Evolutionary conservation across 202 grass and related monocot genomes (phyloP).

Genomic region (Schoenoplectus triqueter): DNA sequence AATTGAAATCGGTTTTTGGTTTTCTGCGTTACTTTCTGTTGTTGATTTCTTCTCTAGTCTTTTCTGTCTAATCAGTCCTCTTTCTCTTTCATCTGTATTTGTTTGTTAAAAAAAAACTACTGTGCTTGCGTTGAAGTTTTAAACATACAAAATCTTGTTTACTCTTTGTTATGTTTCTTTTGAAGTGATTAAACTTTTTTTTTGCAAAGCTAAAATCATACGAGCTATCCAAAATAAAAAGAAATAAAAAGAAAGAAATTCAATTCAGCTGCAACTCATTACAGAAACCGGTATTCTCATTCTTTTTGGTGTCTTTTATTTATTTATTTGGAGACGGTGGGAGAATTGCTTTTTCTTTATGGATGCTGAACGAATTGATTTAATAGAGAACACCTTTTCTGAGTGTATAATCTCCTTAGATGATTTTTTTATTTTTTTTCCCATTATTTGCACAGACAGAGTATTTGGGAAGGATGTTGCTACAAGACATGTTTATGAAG

Average conservation of each 20-base stretch:
- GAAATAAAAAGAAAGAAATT: no score
- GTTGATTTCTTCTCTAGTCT: not conserved
- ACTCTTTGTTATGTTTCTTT: constrained; percentile 1
- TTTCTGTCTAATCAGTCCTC: not conserved
- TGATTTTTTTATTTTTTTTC: not conserved
- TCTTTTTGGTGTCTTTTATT: not conserved
- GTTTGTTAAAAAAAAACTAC: not conserved
- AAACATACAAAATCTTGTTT: not conserved
- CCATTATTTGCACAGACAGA: constrained; percentile 54
- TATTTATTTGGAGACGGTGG: not conserved
- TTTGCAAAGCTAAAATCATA: not conserved
- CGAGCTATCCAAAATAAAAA: not conserved
- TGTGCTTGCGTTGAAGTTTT: not conserved
- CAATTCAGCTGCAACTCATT: not conserved
- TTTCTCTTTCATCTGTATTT: not conserved
- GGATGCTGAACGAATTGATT: not conserved
- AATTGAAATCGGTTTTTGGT: not conserved
- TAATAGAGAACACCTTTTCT: not conserved
- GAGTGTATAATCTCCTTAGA: not conserved
- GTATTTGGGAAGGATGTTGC: constrained; percentile 64
- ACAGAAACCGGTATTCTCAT: not conserved
- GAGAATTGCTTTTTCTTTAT: no score
- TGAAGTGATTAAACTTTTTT: not conserved
- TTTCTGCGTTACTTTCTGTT: not conserved
- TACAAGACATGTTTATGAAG: constrained; percentile 81